phyloP scores from a whole-genome alignment of 1,139 yeast genomes.

The Blastobotrys malaysiensis region DNA sequence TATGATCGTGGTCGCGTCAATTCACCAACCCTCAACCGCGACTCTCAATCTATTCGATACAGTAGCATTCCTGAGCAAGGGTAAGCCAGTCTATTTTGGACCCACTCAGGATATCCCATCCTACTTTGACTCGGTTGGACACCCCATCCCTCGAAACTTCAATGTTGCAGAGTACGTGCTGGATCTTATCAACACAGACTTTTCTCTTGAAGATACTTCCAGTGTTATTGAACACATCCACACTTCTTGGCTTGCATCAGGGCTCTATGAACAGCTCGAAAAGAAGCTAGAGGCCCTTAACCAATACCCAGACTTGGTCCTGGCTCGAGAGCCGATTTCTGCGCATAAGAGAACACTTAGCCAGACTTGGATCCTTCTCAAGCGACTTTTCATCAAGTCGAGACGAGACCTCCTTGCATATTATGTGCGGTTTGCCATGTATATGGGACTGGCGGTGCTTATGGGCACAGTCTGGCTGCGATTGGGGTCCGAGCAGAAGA shows the following conservation, averaged over 20 bases:
- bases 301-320: neutral
- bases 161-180: constrained; percentile 36
- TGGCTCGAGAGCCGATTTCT: neutral
- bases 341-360: neutral
- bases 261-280: neutral
- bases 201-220: constrained; percentile 5
- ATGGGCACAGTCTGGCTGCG: constrained; percentile 44
- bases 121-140: constrained; percentile 16
- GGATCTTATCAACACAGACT: constrained; percentile 37
- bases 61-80: constrained; percentile 32
- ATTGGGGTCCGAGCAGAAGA: constrained; percentile 30
- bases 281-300: neutral
- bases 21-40: constrained; percentile 39
- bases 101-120: constrained; percentile 40
- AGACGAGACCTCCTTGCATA: constrained; percentile 37
- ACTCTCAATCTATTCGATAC: constrained; percentile 35
- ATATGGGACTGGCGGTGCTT: constrained; percentile 38
- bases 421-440: constrained; percentile 38
- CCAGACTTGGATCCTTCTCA: constrained; percentile 22
- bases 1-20: constrained; percentile 36
- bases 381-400: constrained; percentile 33
- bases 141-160: constrained; percentile 30
- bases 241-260: neutral
- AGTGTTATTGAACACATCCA: neutral
- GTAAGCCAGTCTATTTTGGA: constrained; percentile 43